Base-by-base conservation (phyloP, 2,329 filamentous ascomycete genomes). In the Stromatinia cepivora region DNA sequence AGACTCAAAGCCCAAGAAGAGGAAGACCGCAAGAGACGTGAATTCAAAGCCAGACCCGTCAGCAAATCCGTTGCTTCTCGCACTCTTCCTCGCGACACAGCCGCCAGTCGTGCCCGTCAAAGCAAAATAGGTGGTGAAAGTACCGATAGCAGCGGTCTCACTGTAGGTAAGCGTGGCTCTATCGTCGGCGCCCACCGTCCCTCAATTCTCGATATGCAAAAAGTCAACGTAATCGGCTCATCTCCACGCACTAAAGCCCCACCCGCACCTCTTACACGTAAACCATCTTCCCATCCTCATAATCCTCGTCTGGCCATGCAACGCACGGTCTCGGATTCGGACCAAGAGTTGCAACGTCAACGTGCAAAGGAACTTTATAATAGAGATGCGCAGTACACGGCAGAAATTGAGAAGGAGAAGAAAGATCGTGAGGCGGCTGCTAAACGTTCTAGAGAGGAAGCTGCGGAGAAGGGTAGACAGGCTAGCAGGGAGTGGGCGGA, bases 401-500 rank as follows among this genome's bases (percentile, higher is more conserved):
- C 81, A 54, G 83, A 84, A 58, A 83, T 83, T 62, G 83, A 86
- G 71, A 81, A 81, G 13, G 87, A 87, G 76, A 84, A 81, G 73
- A 81, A 81, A 11, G 84, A 86, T 71, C 83, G 86, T 46, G 87
- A 89, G 73, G 78, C 80, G 61, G 80, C 82, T 50, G 84, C 87
- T 20, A 86, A 84, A 74, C 75, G 81, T 67, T 87, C 87, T 10
- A 81, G 88, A 57, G 84, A 87, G 73, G 81, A 87, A 74, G 88
- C 88, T 34, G 87, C 88, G 13, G 87, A 90, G 78, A 82, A 85
- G 74, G 87, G 86, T 67, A 83, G 87, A 67, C 81, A 83, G 76
- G 82, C 85, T 70, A 86, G 86, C 72, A 83, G 87, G 46, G 85
- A 88, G 73, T 89, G 87, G 87, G 87, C 87, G 15, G 86, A 88